These are phyloP conservation scores for Nephelium lappaceum DNA, from an alignment of 345 rosid genomes.

Conservation along the genomic window DNA sequence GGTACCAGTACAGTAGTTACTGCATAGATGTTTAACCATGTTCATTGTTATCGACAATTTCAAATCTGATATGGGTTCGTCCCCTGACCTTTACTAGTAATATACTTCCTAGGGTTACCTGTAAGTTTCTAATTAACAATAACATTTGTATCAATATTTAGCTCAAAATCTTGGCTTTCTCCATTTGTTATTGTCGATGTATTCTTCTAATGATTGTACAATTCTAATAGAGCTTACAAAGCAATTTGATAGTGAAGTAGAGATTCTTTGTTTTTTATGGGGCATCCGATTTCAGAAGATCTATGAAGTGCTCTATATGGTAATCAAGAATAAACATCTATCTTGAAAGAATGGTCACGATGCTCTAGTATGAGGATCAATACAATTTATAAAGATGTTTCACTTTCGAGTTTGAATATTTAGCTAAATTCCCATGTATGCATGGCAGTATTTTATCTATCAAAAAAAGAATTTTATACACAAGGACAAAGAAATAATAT, in stretches of 20 bases:
- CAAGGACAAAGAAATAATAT: background rate
- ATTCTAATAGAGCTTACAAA: background rate
- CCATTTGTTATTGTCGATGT: background rate
- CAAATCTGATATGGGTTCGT: background rate
- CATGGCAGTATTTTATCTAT: background rate
- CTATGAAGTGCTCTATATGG: background rate
- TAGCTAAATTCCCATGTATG: background rate
- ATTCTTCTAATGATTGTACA: background rate
- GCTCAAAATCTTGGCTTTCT: background rate
- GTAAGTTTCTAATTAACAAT: background rate
- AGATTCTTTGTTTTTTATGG: background rate
- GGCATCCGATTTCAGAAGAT: background rate
- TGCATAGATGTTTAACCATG: conserved; percentile 14
- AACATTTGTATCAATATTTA: background rate
- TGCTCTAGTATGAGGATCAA: background rate
- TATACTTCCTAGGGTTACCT: background rate
- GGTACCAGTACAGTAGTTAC: conserved; percentile 30
- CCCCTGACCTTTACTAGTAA: background rate
- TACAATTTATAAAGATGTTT: background rate
- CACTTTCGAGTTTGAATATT: background rate
- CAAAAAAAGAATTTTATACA: conserved; percentile 5
- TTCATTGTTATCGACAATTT: background rate
- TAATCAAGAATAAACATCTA: background rate
- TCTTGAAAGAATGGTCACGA: conserved; percentile 13
- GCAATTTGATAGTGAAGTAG: background rate